A percentile compares a stretch with the other conserved stretches of the same genome.
Evolutionary conservation across 768 basidiomycete genomes (phyloP).

Genomic region (Floccularia luteovirens): DNA sequence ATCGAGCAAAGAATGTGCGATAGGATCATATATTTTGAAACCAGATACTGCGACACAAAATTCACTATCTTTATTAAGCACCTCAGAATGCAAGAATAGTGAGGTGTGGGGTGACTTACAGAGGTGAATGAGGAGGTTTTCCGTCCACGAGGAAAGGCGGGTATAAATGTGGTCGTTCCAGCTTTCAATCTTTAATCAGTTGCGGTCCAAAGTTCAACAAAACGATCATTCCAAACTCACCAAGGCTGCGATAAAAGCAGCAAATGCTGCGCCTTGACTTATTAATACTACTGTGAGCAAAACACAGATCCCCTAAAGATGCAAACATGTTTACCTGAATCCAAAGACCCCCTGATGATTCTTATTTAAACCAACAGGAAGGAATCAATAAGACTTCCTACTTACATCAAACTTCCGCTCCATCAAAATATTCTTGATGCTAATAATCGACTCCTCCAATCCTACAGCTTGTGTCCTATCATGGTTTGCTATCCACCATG

Average conservation of each 20-base stretch:
- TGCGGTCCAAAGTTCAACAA: neutral
- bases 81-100: neutral
- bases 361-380: neutral
- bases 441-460: conserved; percentile 46
- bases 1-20: conserved; percentile 42
- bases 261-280: conserved; percentile 77
- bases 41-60: conserved; percentile 77
- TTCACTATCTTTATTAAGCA: conserved; percentile 28
- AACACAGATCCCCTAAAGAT: neutral
- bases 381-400: conserved; percentile 7
- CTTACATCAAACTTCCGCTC: conserved; percentile 62
- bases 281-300: conserved; percentile 4
- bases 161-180: conserved; percentile 35
- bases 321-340: conserved; percentile 46
- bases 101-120: conserved; percentile 35
- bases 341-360: conserved; percentile 63
- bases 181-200: conserved; percentile 12
- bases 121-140: conserved; percentile 62
- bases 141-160: conserved; percentile 59
- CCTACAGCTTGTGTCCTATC: conserved; percentile 46
- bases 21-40: conserved; percentile 46
- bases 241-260: conserved; percentile 60
- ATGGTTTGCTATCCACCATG: conserved; percentile 61
- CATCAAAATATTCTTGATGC: conserved; percentile 49
- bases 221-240: conserved; percentile 28